Percentiles rank a stretch among this genome's conserved stretches.
These are phyloP conservation scores for Phialocephala subalpina DNA, from an alignment of 2,329 filamentous ascomycete genomes.

Conservation along the genomic window DNA sequence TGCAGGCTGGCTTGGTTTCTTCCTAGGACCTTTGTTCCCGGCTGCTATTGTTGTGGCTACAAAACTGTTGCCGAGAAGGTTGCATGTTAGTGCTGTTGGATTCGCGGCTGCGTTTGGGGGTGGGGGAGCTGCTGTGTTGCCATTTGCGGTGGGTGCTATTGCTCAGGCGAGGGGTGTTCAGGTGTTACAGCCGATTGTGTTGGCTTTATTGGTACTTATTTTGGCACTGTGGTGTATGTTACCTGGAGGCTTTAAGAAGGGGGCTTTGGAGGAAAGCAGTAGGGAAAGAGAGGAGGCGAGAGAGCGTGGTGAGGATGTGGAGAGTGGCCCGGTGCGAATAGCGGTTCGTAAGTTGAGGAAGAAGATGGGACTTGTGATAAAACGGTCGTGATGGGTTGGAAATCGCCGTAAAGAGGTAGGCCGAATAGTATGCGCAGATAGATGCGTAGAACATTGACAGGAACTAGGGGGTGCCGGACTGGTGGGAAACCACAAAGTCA, in stretches of 20 bases:
- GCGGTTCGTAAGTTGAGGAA: no score
- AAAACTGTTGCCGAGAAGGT: constrained; percentile 74
- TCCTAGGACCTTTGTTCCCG: constrained; percentile 81
- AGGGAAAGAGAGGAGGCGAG: constrained; percentile 24
- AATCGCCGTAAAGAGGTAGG: no score
- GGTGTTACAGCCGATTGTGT: constrained; percentile 63
- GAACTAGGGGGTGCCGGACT: no score
- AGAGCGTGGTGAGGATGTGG: neutral
- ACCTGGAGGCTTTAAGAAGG: constrained; percentile 39
- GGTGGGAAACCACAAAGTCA: no score
- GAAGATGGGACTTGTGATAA: no score
- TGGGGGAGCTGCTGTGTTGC: constrained; percentile 69
- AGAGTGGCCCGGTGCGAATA: no score
- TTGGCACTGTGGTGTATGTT: constrained; percentile 56
- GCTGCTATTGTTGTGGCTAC: constrained; percentile 77
- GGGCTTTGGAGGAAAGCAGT: constrained; percentile 29
- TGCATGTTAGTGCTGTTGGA: constrained; percentile 81
- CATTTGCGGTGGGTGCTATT: constrained; percentile 74
- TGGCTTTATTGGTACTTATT: constrained; percentile 58
- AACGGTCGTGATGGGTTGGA: no score
- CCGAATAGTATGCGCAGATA: no score
- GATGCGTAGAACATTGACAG: no score
- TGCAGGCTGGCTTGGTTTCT: constrained; percentile 78
- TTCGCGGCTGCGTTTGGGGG: constrained; percentile 83
- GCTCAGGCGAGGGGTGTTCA: constrained; percentile 64